Evolutionary conservation across 305 asterid species (phyloP).

Genomic region (Plantago rigida): DNA sequence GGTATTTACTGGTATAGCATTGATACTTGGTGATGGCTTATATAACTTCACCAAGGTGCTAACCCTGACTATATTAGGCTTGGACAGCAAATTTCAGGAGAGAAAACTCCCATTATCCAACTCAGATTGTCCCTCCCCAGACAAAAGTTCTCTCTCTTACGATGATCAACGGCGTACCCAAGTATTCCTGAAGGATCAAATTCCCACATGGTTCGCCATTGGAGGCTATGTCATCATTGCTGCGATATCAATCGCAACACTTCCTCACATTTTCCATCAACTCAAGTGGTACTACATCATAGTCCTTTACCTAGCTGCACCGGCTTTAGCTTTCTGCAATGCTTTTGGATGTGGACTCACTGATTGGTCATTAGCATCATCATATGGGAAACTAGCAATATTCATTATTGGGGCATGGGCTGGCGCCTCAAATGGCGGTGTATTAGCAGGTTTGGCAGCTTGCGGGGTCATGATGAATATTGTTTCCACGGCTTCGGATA

Average conservation of each 20-base stretch:
- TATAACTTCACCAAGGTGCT: conserved; percentile 33
- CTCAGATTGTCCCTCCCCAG: background rate
- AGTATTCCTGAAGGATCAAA: conserved; percentile 35
- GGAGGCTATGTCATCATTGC: conserved; percentile 39
- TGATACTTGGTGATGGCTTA: conserved; percentile 40
- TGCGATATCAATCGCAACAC: conserved; percentile 30
- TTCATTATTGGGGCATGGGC: conserved; percentile 38
- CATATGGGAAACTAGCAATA: conserved; percentile 48
- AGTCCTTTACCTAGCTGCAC: conserved; percentile 43
- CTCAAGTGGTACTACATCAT: conserved; percentile 46
- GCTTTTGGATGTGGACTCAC: conserved; percentile 50
- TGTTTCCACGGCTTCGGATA: conserved; percentile 41
- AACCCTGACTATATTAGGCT: background rate
- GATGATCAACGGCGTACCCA: conserved; percentile 10
- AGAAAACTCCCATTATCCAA: background rate
- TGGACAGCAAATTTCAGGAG: background rate
- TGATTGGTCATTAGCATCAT: conserved; percentile 47
- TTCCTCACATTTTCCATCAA: conserved; percentile 44
- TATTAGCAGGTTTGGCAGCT: conserved; percentile 45
- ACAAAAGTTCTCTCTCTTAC: conserved; percentile 1
- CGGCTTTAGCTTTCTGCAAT: conserved; percentile 45
- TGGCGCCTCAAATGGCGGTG: conserved; percentile 41
- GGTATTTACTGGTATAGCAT: conserved; percentile 37
- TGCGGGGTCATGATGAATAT: conserved; percentile 53
- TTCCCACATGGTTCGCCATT: conserved; percentile 40